phyloP scores from a whole-genome alignment of 2,329 filamentous ascomycete genomes.

The Ilyonectria destructans region DNA sequence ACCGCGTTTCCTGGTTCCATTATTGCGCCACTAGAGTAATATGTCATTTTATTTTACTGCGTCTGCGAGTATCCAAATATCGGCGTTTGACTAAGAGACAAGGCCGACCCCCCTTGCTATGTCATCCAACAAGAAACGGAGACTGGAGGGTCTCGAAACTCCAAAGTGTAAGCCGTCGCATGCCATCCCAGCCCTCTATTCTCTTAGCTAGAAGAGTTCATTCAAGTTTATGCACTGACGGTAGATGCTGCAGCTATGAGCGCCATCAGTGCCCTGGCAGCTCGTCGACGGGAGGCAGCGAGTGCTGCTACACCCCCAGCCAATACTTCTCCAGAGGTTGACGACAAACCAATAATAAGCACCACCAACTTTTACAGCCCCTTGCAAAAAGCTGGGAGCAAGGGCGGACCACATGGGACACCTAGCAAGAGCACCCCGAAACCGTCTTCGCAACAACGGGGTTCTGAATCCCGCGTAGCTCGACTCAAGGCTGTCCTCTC shows the following conservation, averaged over 20 bases:
- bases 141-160: conserved; percentile 51
- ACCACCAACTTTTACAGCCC: conserved; percentile 52
- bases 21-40: background rate
- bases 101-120: conserved; percentile 25
- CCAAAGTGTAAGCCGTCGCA: conserved; percentile 50
- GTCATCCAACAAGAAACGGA: conserved; percentile 56
- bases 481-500: conserved; percentile 28
- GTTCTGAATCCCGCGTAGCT: conserved; percentile 28
- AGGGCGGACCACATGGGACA: conserved; percentile 29
- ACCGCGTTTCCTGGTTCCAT: background rate
- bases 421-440: conserved; percentile 41
- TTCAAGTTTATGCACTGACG: conserved; percentile 1
- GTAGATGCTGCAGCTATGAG: conserved; percentile 46
- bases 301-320: conserved; percentile 30
- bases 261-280: conserved; percentile 58
- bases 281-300: conserved; percentile 50
- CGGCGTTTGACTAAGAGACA: background rate
- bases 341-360: conserved; percentile 38
- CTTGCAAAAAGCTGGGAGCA: conserved; percentile 42
- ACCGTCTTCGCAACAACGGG: conserved; percentile 29
- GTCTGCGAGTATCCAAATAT: background rate
- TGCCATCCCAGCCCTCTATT: background rate
- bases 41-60: background rate
- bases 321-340: conserved; percentile 34
- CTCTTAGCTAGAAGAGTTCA: background rate